phyloP scores from a whole-genome alignment of 2,329 filamentous ascomycete genomes.

The Fusarium nygamai region DNA sequence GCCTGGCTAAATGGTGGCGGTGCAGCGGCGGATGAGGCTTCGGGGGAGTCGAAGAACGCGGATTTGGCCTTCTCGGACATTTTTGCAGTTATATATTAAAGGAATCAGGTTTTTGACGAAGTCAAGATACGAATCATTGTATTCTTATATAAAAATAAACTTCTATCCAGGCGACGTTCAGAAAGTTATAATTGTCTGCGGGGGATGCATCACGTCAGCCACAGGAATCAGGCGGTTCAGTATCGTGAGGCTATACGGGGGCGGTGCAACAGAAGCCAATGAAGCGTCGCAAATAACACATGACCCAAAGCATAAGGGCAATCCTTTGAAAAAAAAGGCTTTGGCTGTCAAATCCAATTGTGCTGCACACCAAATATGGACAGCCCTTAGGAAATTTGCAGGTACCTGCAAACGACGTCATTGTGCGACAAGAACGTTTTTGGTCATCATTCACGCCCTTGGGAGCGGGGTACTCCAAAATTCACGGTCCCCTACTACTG shows the following conservation, averaged over 20 bases:
- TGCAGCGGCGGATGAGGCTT: neutral
- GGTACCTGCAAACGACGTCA: neutral
- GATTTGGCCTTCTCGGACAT: constrained; percentile 1
- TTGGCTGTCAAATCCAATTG: neutral
- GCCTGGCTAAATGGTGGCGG: constrained; percentile 3
- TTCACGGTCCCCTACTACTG: neutral
- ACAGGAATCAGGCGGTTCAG: neutral
- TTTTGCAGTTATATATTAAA: neutral
- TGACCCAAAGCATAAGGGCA: too few relatives aligned
- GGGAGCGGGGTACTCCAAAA: constrained; percentile 6
- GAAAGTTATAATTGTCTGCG: neutral
- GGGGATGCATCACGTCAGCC: constrained; percentile 3
- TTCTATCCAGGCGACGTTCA: neutral
- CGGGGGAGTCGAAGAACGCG: neutral
- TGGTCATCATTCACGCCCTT: constrained; percentile 15
- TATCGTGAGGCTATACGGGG: constrained; percentile 5
- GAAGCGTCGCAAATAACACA: neutral
- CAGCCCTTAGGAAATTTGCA: neutral
- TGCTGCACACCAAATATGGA: fast-evolving
- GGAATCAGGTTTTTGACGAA: fast-evolving
- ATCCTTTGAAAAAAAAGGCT: neutral
- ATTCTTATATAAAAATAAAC: fast-evolving
- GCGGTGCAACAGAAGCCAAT: neutral
- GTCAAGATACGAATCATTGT: fast-evolving
- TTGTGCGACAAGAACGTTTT: neutral